phyloP scores from a whole-genome alignment of 2,329 filamentous ascomycete genomes.

The Pyrenochaeta sp. region DNA sequence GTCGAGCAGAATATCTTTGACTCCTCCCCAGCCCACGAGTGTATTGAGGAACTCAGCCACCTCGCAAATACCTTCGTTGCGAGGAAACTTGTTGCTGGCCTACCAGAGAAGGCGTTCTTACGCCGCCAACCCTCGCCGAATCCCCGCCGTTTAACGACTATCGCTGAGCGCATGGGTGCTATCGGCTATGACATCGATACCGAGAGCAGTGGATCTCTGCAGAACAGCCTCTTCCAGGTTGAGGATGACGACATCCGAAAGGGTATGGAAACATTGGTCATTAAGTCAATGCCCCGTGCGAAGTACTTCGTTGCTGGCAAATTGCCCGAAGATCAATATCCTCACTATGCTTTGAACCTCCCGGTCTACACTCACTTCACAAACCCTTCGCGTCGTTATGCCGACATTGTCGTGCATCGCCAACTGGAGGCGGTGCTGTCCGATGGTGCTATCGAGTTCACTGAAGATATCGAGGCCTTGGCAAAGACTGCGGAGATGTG shows the following conservation, averaged over 20 bases:
- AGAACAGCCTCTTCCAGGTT: slow-evolving; percentile 94
- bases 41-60: slow-evolving; percentile 94
- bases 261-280: slow-evolving; percentile 94
- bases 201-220: slow-evolving; percentile 86
- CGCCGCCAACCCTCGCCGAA: slow-evolving; percentile 88
- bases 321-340: slow-evolving; percentile 77
- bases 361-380: slow-evolving; percentile 98
- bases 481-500: slow-evolving; percentile 93
- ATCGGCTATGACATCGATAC: slow-evolving; percentile 91
- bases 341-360: slow-evolving; percentile 91
- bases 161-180: slow-evolving; percentile 90
- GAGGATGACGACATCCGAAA: slow-evolving; percentile 89
- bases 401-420: slow-evolving; percentile 93
- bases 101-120: slow-evolving; percentile 92
- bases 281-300: slow-evolving; percentile 95
- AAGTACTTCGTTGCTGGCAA: slow-evolving; percentile 93
- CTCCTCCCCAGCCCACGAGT: slow-evolving; percentile 85
- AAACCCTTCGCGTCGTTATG: slow-evolving; percentile 91
- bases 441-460: slow-evolving; percentile 82
- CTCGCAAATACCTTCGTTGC: slow-evolving; percentile 92
- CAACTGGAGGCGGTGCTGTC: slow-evolving; percentile 90
- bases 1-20: slow-evolving; percentile 97
- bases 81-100: slow-evolving; percentile 77
- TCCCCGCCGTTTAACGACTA: slow-evolving; percentile 84
- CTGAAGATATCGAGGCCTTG: slow-evolving; percentile 85